Percentiles rank a stretch among this genome's conserved stretches.
Evolutionary conservation across 176 grass and related monocot species (phyloP).

Genomic region (Guadua angustifolia): DNA sequence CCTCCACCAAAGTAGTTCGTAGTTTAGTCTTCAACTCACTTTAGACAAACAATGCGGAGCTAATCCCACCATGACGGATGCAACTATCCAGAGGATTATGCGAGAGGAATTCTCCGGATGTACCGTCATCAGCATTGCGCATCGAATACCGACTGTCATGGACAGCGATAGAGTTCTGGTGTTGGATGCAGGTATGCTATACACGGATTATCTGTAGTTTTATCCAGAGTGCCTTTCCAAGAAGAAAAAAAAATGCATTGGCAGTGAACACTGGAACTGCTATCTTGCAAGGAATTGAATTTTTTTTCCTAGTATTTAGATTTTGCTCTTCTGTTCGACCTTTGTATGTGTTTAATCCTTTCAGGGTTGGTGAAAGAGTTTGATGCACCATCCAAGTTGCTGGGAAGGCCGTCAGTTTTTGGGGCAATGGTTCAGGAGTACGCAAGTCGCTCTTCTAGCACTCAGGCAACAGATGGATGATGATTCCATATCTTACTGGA

Average conservation of each 20-base stretch:
- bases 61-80: no score
- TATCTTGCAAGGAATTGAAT: not conserved
- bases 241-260: no score
- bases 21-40: no score
- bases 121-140: conserved; percentile 90
- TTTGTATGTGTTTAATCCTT: conserved; percentile 3
- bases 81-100: conserved; percentile 81
- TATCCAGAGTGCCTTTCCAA: not conserved
- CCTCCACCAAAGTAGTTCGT: no score
- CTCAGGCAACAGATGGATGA: conserved; percentile 34
- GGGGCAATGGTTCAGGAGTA: conserved; percentile 87
- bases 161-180: conserved; percentile 84
- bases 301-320: not conserved
- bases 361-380: conserved; percentile 83
- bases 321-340: conserved; percentile 18
- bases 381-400: conserved; percentile 72
- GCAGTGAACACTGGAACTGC: not conserved
- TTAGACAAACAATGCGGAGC: no score
- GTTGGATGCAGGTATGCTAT: conserved; percentile 73
- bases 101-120: conserved; percentile 63
- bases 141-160: conserved; percentile 91
- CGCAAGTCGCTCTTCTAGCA: conserved; percentile 57
- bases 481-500: not conserved
- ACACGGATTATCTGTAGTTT: not conserved
- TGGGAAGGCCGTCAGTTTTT: conserved; percentile 64